Evolutionary conservation across 2,329 filamentous ascomycete genomes (phyloP).

Genomic region (Sporothrix schenckii): DNA sequence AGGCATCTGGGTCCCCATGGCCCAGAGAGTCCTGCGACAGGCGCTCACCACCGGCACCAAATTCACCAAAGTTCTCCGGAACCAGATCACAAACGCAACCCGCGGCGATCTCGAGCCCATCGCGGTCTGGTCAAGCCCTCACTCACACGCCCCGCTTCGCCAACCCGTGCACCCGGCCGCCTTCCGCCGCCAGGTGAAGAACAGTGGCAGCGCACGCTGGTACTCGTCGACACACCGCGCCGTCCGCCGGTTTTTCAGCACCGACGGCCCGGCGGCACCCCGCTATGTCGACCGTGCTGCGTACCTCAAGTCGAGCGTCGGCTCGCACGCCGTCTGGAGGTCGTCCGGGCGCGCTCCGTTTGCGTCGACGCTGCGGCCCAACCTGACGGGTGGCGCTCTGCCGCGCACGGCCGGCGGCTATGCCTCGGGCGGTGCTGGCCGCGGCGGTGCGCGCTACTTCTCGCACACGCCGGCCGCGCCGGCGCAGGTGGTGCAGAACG

Average conservation of each 20-base stretch:
- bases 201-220: slow-evolving; percentile 43
- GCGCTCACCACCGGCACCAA: slow-evolving; percentile 50
- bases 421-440: slow-evolving; percentile 67
- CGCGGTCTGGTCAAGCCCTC: slow-evolving; percentile 46
- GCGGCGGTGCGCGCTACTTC: slow-evolving; percentile 80
- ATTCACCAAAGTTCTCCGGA: slow-evolving; percentile 56
- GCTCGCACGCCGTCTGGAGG: slow-evolving; percentile 57
- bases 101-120: slow-evolving; percentile 50
- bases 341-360: slow-evolving; percentile 81
- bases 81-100: slow-evolving; percentile 52
- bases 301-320: slow-evolving; percentile 54
- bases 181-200: slow-evolving; percentile 54
- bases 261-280: slow-evolving; percentile 42
- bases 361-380: slow-evolving; percentile 84
- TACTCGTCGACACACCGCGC: slow-evolving; percentile 45
- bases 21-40: slow-evolving; percentile 58
- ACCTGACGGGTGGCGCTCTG: slow-evolving; percentile 84
- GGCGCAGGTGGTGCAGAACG: slow-evolving; percentile 90
- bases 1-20: slow-evolving; percentile 61
- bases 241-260: slow-evolving; percentile 57
- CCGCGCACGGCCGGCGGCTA: slow-evolving; percentile 91
- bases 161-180: slow-evolving; percentile 59
- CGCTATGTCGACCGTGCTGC: slow-evolving; percentile 53
- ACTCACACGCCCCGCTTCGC: slow-evolving; percentile 37
- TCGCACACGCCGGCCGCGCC: slow-evolving; percentile 83